Percentiles rank a stretch among this genome's conserved stretches.
Evolutionary conservation across 306 rosid species (phyloP).

Genomic region (Begonia masoniana): DNA sequence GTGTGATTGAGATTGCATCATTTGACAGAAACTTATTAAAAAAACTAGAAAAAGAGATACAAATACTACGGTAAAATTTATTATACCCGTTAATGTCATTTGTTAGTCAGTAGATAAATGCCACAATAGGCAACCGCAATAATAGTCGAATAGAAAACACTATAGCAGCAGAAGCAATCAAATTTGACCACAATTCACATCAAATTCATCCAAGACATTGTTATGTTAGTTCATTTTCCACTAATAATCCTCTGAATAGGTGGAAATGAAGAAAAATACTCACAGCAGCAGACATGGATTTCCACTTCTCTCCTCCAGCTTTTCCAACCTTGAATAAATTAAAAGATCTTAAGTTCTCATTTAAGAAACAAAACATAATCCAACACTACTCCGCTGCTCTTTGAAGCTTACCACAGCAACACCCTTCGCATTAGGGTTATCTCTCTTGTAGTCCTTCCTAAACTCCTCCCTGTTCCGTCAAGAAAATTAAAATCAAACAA

Average conservation of each 20-base stretch:
- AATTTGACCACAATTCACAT: too few species aligned
- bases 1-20: too few species aligned
- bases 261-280: constrained; percentile 15
- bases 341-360: neutral
- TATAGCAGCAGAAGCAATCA: too few species aligned
- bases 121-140: too few species aligned
- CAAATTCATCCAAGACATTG: too few species aligned
- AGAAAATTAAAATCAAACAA: neutral
- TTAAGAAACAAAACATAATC: neutral
- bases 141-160: too few species aligned
- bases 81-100: too few species aligned
- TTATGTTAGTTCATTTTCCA: too few species aligned
- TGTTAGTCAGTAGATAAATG: too few species aligned
- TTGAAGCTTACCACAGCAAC: constrained; percentile 59
- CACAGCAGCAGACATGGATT: constrained; percentile 54
- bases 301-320: constrained; percentile 95
- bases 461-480: constrained; percentile 53
- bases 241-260: neutral
- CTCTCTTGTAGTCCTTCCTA: constrained; percentile 65
- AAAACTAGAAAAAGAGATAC: too few species aligned
- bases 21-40: too few species aligned
- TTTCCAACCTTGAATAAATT: constrained; percentile 65
- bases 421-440: constrained; percentile 62
- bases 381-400: neutral
- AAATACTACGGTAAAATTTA: too few species aligned